Evolutionary conservation across 2,329 filamentous ascomycete species (phyloP).

Genomic region (Fusarium falciforme): DNA sequence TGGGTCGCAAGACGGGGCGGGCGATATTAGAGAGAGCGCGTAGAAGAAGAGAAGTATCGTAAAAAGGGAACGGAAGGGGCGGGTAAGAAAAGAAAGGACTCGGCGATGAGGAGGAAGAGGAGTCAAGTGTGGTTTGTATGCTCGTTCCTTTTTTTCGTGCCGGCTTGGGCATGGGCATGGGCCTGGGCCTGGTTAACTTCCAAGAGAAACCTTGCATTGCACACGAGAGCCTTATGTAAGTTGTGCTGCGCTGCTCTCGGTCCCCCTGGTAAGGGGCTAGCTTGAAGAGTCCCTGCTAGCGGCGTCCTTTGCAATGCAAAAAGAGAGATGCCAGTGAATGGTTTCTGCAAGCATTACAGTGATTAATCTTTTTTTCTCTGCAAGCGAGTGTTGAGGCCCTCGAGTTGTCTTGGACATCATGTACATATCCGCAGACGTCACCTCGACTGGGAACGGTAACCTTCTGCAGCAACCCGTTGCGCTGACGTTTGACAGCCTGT

Average conservation of each 20-base stretch:
- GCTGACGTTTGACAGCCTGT: slow-evolving; percentile 28
- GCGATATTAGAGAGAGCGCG: slow-evolving; percentile 22
- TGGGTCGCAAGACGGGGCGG: slow-evolving; percentile 22
- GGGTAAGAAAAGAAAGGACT: slow-evolving; percentile 37
- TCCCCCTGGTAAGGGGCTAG: slow-evolving; percentile 35
- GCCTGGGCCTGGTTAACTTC: slow-evolving; percentile 16
- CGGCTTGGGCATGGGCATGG: slow-evolving; percentile 3
- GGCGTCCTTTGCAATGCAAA: slow-evolving; percentile 10
- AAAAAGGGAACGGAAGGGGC: slow-evolving; percentile 31
- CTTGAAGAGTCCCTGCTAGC: slow-evolving; percentile 31
- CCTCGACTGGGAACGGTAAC: slow-evolving; percentile 17
- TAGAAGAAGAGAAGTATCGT: slow-evolving; percentile 9
- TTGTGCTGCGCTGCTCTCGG: slow-evolving; percentile 10
- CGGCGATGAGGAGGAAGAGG: slow-evolving; percentile 29
- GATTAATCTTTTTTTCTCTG: neutral
- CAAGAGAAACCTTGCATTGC: slow-evolving; percentile 33
- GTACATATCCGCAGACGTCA: slow-evolving; percentile 27
- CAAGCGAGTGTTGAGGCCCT: neutral
- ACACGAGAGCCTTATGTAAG: slow-evolving; percentile 24
- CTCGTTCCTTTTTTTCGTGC: slow-evolving; percentile 39
- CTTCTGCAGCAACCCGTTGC: slow-evolving; percentile 31
- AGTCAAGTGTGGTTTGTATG: slow-evolving; percentile 18
- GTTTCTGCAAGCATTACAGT: slow-evolving; percentile 13
- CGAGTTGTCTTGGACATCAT: slow-evolving; percentile 8
- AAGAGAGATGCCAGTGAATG: neutral